phyloP scores from a whole-genome alignment of 306 rosid species.

The Prunus dulcis region DNA sequence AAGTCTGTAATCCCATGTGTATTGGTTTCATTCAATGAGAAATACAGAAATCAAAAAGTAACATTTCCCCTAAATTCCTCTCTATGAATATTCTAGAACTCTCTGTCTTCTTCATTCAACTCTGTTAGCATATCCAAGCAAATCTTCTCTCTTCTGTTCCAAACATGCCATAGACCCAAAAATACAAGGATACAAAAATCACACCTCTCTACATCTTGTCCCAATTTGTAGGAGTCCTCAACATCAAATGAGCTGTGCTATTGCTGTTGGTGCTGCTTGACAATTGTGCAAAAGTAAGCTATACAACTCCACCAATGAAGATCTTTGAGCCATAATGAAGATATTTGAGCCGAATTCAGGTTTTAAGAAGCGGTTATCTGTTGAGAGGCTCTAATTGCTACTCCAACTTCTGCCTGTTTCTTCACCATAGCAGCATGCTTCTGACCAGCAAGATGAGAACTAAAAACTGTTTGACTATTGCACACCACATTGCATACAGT shows the following conservation, averaged over 20 bases:
- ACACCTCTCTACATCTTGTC: slow-evolving; percentile 64
- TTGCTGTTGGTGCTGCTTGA: slow-evolving; percentile 34
- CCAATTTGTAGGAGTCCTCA: slow-evolving; percentile 59
- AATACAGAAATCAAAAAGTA: too few relatives aligned
- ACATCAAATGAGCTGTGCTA: slow-evolving; percentile 24
- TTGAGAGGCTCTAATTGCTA: slow-evolving; percentile 5
- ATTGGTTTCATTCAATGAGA: too few relatives aligned
- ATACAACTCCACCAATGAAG: background rate
- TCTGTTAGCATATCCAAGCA: background rate
- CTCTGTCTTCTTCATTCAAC: too few relatives aligned
- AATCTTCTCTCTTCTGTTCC: background rate
- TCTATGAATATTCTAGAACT: too few relatives aligned
- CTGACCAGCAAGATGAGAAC: slow-evolving; percentile 55
- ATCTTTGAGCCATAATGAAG: too few relatives aligned
- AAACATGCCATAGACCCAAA: background rate
- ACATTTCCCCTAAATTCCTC: too few relatives aligned
- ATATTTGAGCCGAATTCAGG: background rate
- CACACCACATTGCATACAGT: slow-evolving; percentile 67
- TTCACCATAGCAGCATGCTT: slow-evolving; percentile 55
- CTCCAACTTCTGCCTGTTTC: slow-evolving; percentile 31
- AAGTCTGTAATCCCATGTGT: too few relatives aligned
- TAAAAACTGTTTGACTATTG: slow-evolving; percentile 50
- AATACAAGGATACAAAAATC: slow-evolving; percentile 1
- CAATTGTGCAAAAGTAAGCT: slow-evolving; percentile 36
- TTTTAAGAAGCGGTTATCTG: background rate